Percentiles rank a stretch among this genome's conserved stretches.
Conservation (phyloP, 2,329 filamentous ascomycete genomes). For the Sporothrix pseudoabietina region DNA sequence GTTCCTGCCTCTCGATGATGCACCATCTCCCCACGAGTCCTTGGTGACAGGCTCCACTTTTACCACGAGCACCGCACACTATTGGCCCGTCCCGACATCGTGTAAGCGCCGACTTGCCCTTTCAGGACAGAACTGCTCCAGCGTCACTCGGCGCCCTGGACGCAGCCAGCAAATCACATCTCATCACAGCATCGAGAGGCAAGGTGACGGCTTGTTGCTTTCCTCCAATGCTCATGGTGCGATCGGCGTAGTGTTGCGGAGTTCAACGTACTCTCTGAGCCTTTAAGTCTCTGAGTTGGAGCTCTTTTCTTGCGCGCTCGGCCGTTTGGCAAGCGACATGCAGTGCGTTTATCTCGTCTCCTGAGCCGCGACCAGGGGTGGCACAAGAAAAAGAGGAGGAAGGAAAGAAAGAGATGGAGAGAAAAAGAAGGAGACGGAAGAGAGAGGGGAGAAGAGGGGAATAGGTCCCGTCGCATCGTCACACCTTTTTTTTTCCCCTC, state of each 20-base stretch:
- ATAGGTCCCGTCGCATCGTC: not conserved
- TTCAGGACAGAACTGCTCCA: constrained; percentile 27
- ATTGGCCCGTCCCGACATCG: constrained; percentile 30
- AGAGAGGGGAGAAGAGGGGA: not conserved
- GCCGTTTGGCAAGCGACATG: constrained; percentile 1
- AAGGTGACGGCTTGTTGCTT: constrained; percentile 8
- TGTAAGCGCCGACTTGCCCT: constrained; percentile 32
- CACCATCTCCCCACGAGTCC: not conserved
- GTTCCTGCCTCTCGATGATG: constrained; percentile 9
- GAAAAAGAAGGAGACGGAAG: not conserved
- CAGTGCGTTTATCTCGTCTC: constrained; percentile 23
- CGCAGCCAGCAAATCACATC: constrained; percentile 23
- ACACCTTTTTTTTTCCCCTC: constrained; percentile 7
- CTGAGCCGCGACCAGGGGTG: constrained; percentile 8
- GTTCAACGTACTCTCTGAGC: too few relatives aligned
- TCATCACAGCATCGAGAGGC: constrained; percentile 9
- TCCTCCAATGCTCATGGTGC: not conserved
- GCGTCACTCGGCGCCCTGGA: constrained; percentile 7
- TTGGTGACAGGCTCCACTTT: constrained; percentile 15
- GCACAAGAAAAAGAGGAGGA: not conserved
- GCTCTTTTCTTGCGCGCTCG: not conserved
- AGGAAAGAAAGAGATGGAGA: not conserved
- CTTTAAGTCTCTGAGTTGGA: not conserved
- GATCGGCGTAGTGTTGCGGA: not conserved
- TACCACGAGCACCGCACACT: not conserved